Evolutionary conservation across 495 filamentous ascomycete genomes (phyloP).

Genomic region (Copromyces sp.): DNA sequence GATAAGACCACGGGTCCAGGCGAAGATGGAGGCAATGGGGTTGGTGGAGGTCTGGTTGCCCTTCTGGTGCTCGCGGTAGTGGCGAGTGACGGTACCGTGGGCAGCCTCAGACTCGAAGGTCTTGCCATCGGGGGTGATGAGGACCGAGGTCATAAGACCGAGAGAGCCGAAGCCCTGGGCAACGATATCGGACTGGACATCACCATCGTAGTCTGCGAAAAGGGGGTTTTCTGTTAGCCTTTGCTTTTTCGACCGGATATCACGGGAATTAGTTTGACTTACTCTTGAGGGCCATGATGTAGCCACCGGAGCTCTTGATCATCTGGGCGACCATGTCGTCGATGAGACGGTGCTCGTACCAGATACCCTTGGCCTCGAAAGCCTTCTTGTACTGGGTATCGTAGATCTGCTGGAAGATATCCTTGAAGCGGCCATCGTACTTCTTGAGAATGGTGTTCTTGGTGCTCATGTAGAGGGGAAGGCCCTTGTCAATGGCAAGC

Average conservation of each 20-base stretch:
- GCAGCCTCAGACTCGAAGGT: conserved; percentile 97
- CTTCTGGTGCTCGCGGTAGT: conserved; percentile 98
- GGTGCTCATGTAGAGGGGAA: conserved; percentile 97
- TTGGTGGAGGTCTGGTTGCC: conserved; percentile 95
- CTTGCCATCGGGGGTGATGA: conserved; percentile 89
- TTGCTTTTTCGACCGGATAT: background rate
- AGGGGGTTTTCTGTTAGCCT: background rate
- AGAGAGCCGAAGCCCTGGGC: conserved; percentile 97
- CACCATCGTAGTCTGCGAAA: conserved; percentile 82
- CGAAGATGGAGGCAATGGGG: conserved; percentile 97
- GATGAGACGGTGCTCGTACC: conserved; percentile 98
- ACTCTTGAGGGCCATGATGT: conserved; percentile 97
- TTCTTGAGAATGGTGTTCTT: conserved; percentile 99
- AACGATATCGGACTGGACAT: conserved; percentile 96
- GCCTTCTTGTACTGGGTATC: conserved; percentile 74
- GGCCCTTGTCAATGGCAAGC: conserved; percentile 71
- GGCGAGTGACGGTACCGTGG: conserved; percentile 94
- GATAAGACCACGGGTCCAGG: conserved; percentile 91
- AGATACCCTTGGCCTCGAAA: conserved; percentile 85
- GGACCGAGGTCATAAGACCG: conserved; percentile 94
- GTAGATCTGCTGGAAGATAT: conserved; percentile 97
- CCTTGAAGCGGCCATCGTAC: conserved; percentile 97
- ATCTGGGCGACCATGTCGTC: conserved; percentile 99
- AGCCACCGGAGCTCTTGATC: conserved; percentile 94
- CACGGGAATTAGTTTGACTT: conserved; percentile 20